These are phyloP conservation scores for Aureobasidium sp. DNA, from an alignment of 2,329 filamentous ascomycete species.

Conservation along the genomic window DNA sequence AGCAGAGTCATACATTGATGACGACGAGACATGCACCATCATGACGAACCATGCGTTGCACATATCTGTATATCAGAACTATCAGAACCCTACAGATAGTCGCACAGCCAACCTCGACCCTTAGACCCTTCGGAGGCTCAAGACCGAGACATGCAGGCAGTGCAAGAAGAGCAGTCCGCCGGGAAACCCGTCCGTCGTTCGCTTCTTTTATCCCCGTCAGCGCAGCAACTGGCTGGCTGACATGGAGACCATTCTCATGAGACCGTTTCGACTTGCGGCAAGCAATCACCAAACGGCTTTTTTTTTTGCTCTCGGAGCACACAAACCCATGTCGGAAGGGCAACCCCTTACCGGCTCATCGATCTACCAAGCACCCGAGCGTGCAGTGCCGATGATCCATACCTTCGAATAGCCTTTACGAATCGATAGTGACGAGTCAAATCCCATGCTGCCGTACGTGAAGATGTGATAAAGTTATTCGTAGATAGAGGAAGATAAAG, in stretches of 20 bases:
- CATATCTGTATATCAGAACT: slow-evolving; percentile 1
- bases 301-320: neutral
- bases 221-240: slow-evolving; percentile 7
- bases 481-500: neutral
- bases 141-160: neutral
- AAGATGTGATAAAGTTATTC: neutral
- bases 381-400: neutral
- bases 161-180: neutral
- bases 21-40: neutral
- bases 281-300: slow-evolving; percentile 6
- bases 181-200: slow-evolving; percentile 9
- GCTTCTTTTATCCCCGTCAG: slow-evolving; percentile 3
- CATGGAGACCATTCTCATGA: slow-evolving; percentile 11
- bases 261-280: slow-evolving; percentile 4
- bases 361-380: neutral
- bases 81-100: slow-evolving; percentile 8
- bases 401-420: neutral
- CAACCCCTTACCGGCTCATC: neutral
- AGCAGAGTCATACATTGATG: neutral
- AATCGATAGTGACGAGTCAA: slow-evolving; percentile 1
- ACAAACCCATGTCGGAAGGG: slow-evolving; percentile 1
- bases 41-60: neutral
- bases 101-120: neutral
- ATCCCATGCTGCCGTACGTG: neutral
- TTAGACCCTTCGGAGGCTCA: neutral